Base-by-base conservation (phyloP, 2,329 filamentous ascomycete genomes). In the Aspergillus novoparasiticus region DNA sequence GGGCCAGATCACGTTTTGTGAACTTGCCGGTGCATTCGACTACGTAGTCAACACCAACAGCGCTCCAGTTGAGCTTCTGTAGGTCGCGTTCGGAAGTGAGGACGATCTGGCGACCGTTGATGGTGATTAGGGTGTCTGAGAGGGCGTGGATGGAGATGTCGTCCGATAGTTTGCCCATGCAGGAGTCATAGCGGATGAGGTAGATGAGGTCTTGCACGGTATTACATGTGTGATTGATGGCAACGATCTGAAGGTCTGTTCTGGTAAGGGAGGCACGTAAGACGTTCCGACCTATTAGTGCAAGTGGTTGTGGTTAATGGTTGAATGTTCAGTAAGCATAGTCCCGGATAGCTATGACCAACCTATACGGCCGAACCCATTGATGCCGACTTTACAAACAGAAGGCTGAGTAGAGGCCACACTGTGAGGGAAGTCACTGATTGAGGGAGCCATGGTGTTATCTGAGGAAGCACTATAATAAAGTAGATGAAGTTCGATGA, bases 311-410 rank as follows among this genome's bases (percentile, higher is more conserved):
- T 21, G 28, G 48, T 51, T 32, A 51, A 51, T 21, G 6, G 8
- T 1, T 51, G 28, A 1, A n/a, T 6, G 16, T 32, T 16, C 3
- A 4, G 2, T 26, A 10, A 4, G 19, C 21, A 3, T 36, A 23
- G 23, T 45, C 4, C 45, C 1, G 11, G 54, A 16, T 51, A 6
- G 16, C 1, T 12, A 28, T 50, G 32, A 61, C 64, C 14, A 53
- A 74, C 72, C 93, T 82, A 97, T 97, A 82, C 93, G 92, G 84
- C 93, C 93, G 86, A 97, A 97, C 80, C 93, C 93, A 88, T 96
- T 96, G 89, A 95, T 96, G 80, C 92, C 92, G 79, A 94, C 90
- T 88, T 93, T 89, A 82, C 70, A 73, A 28, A 63, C 60, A 10
- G 67, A 62, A 16, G 61, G 36, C 4, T 59, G 60, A 23, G 57